Base-by-base conservation (phyloP, 352 stramenopile species). In the Pythium graminicola region DNA sequence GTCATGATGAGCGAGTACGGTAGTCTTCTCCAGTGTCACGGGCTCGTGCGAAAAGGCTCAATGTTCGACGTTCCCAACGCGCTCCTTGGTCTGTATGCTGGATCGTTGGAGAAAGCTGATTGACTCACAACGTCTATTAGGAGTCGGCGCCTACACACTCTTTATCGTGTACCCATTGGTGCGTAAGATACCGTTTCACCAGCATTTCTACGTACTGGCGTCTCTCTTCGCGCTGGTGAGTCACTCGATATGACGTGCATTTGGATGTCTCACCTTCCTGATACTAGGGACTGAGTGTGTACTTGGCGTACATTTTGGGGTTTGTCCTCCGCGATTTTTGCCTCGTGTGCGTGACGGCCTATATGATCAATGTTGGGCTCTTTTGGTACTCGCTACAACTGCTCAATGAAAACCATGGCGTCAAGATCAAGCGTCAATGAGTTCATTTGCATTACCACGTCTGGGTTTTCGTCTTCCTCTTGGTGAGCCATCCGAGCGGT, bases 1-100 rank as follows among this genome's bases (percentile, higher is more conserved):
- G 67, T 79, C 29, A 68, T 84, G 64, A 69, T 65, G 20, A 86
- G 73, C 49, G 67, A 76, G 54, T 81, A 77, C 52, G 73, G 76
- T 7, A 71, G 57, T 50, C 32, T 86, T 43, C 58, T 83, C 35
- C 62, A 60, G 31, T 49, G 72, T 46, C 64, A 68, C 51, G 62
- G 70, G 2, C 19, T 84, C 5, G 76, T 81, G 17, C 24, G 54
- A 23, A 66, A 61, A 22, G 46, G 60, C 22, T 84, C 76, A 17
- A 16, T 54, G n/a, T 44, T 81, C 11, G 72, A 82, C 32, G 41
- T 76, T 26, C 70, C 76, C 13, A 84, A 86, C 28, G 64, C 70
- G 9, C 28, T 79, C 11, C 49, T 86, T 6, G 75, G 75, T 74
- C 27, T 20, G 28, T 26, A 22, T 23, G 14, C 6, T 7, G 20